A percentile compares a stretch with the other conserved stretches of the same genome.
These are phyloP conservation scores for Phellinidium pouzarii DNA, from an alignment of 1,284 basidiomycete genomes.

Conservation along the genomic window DNA sequence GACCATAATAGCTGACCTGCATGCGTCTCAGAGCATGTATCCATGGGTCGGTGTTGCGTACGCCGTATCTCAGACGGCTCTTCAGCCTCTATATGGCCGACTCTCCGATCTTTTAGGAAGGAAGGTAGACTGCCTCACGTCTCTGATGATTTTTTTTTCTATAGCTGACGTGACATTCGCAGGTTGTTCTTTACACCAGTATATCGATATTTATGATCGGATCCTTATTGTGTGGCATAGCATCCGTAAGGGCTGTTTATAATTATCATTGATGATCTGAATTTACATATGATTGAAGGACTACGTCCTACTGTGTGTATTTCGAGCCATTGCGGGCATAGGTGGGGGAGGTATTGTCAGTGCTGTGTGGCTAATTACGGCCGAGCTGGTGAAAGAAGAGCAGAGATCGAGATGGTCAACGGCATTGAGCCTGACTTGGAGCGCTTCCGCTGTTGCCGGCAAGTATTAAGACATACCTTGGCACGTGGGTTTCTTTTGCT, in stretches of 20 bases:
- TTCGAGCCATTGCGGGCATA: conserved; percentile 57
- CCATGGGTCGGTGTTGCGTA: conserved; percentile 81
- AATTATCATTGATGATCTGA: conserved; percentile 9
- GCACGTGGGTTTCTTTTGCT: neutral
- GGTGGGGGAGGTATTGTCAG: conserved; percentile 78
- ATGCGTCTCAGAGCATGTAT: conserved; percentile 60
- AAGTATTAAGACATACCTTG: neutral
- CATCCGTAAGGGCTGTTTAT: conserved; percentile 13
- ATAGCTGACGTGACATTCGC: neutral
- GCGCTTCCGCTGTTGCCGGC: conserved; percentile 64
- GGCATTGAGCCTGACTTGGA: conserved; percentile 76
- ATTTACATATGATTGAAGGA: conserved; percentile 34
- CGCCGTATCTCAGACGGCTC: conserved; percentile 75
- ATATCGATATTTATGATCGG: conserved; percentile 20
- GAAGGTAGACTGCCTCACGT: conserved; percentile 41
- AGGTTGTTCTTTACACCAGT: conserved; percentile 16
- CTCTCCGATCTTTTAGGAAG: conserved; percentile 72
- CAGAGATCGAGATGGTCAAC: conserved; percentile 75
- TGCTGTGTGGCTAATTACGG: conserved; percentile 75
- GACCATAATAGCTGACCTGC: conserved; percentile 61
- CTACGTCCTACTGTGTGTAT: conserved; percentile 51
- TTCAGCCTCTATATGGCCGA: conserved; percentile 72
- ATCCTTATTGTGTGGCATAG: conserved; percentile 18
- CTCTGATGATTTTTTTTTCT: neutral
- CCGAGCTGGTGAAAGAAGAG: conserved; percentile 65